These are phyloP conservation scores for Tolypocladium ophioglossoides DNA, from an alignment of 2,329 filamentous ascomycete species.

Conservation along the genomic window DNA sequence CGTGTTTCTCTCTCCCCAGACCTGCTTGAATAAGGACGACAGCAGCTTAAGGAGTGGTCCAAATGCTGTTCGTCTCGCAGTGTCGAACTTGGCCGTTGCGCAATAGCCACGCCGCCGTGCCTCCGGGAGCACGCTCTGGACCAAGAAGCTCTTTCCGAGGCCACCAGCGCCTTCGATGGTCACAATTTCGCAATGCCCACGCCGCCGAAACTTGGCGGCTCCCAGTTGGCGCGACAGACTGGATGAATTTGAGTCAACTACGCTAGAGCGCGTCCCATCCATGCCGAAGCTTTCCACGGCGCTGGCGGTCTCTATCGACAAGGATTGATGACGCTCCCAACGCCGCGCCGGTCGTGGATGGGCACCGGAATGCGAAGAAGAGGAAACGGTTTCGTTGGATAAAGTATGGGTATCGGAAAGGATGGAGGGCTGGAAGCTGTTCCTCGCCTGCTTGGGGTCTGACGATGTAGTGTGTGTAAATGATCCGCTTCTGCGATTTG, in stretches of 20 bases:
- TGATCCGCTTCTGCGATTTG: constrained; percentile 36
- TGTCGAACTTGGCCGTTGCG: constrained; percentile 56
- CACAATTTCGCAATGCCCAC: constrained; percentile 54
- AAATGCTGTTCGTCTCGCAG: constrained; percentile 48
- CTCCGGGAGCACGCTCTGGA: constrained; percentile 52
- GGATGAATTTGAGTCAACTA: constrained; percentile 33
- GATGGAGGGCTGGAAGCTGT: constrained; percentile 28
- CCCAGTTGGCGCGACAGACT: constrained; percentile 45
- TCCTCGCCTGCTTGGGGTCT: constrained; percentile 28
- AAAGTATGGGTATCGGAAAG: constrained; percentile 28
- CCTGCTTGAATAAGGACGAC: constrained; percentile 56
- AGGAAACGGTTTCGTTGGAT: constrained; percentile 36
- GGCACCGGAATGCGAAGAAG: constrained; percentile 32
- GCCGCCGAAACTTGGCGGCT: constrained; percentile 46
- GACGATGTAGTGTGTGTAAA: constrained; percentile 33
- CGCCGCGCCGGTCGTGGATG: constrained; percentile 28
- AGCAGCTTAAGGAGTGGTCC: constrained; percentile 54
- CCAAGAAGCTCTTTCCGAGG: constrained; percentile 54
- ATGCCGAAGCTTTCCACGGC: constrained; percentile 31
- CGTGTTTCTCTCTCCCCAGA: constrained; percentile 56
- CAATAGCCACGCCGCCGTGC: constrained; percentile 53
- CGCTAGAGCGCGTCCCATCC: constrained; percentile 31
- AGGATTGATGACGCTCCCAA: constrained; percentile 42
- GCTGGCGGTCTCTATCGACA: constrained; percentile 37
- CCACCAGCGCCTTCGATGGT: constrained; percentile 51